Percentiles rank a stretch among this genome's conserved stretches.
Evolutionary conservation across 148 eudicot species (phyloP).

Genomic region (Mesembryanthemum crystallinum): DNA sequence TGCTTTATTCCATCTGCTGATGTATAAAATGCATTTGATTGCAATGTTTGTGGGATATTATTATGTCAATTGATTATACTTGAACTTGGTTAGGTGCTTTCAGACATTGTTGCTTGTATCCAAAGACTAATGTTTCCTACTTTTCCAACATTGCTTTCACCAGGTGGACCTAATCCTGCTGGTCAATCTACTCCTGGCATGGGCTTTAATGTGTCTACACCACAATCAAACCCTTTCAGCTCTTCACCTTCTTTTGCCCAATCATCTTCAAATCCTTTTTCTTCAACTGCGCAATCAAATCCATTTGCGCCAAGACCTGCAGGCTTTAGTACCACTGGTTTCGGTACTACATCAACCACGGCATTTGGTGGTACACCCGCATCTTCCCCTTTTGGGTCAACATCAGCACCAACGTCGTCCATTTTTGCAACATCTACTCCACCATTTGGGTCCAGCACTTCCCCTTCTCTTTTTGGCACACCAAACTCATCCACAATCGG

Average conservation of each 20-base stretch:
- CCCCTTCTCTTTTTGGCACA: constrained; percentile 66
- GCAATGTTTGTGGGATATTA: neutral
- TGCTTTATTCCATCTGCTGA: too few relatives aligned
- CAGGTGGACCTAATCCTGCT: constrained; percentile 89
- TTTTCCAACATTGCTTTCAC: neutral
- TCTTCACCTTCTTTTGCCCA: constrained; percentile 64
- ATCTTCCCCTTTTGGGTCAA: constrained; percentile 61
- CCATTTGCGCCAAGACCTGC: constrained; percentile 68
- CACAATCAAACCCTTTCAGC: constrained; percentile 49
- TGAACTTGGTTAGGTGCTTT: neutral
- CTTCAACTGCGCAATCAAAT: constrained; percentile 48
- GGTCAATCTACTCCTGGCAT: constrained; percentile 51
- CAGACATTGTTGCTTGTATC: neutral
- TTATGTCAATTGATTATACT: constrained; percentile 2
- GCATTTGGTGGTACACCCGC: constrained; percentile 49
- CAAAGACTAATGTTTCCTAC: neutral
- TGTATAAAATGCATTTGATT: too few relatives aligned
- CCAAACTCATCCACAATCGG: constrained; percentile 60
- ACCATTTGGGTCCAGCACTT: constrained; percentile 51
- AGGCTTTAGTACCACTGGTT: constrained; percentile 45
- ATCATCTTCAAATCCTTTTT: constrained; percentile 62
- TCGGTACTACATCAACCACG: constrained; percentile 54
- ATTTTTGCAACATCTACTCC: constrained; percentile 56
- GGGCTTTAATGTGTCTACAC: constrained; percentile 45
- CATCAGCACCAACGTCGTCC: constrained; percentile 56